Evolutionary conservation across 228 moss, liverwort and hornwort species (phyloP), one percentile per base, ranked within the genome.

Genomic region (Sphagnum magellanicum): DNA sequence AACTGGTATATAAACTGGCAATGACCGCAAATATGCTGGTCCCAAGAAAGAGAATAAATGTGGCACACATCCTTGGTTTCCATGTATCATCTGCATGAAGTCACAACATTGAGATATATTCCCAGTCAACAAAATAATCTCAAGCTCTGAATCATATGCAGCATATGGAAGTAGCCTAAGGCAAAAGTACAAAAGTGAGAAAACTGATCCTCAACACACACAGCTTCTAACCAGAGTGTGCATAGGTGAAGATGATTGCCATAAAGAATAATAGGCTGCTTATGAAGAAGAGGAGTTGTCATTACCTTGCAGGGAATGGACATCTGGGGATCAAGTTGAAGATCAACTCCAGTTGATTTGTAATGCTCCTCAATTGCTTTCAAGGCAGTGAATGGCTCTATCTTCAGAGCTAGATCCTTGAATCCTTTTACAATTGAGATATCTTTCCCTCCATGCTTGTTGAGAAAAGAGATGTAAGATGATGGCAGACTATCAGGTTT

Each of bases 401-500:
- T 75, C 49, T 72, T 79, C 17, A 77, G 75, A 69, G 87, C 91
- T 73, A 97, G 67, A 69, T 88, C 83, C 73, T 76, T 78, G 70
- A 97, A 75, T 57, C 81, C 93, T 71, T 84, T 83, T 10, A 93
- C 52, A 52, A 97, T 83, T 16, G 93, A 85, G 61, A 71, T 64
- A 68, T 97, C 88, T 79, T 97, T 97, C n/a, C 88, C 91, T 48
- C 90, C 93, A 63, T 93, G 97, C 68, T 91, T 93, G 74, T 85
- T 88, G 48, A 97, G 88, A 65, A 97, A 97, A 60, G 93, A 84
- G 52, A 91, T 67, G 65, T 97, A 97, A 52, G 97, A 73, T 73
- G 83, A 83, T 10, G 97, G 97, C 76, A 97, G 79, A 79, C 97
- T 97, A 63, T 83, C 80, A 49, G 91, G 93, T 74, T 91, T 83